Percentiles rank a stretch among this genome's conserved stretches.
phyloP scores from a whole-genome alignment of 2,329 filamentous ascomycete genomes.

The Verticillium nubilum region DNA sequence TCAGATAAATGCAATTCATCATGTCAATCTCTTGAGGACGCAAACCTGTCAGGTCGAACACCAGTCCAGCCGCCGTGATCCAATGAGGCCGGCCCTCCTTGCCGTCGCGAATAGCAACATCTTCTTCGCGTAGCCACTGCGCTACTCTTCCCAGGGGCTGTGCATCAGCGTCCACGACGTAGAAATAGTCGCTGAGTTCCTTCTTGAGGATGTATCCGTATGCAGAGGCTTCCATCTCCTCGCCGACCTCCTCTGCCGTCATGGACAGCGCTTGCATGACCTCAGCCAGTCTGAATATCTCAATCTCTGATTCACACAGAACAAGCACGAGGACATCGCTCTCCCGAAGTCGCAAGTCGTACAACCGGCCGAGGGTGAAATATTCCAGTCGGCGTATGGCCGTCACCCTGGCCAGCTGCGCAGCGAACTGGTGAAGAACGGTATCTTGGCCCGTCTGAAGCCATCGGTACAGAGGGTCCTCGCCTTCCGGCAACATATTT shows the following conservation, averaged over 20 bases:
- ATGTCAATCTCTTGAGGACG: neutral
- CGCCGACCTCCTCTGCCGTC: neutral
- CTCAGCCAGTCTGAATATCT: neutral
- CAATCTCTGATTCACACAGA: neutral
- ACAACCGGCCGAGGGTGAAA: conserved; percentile 3
- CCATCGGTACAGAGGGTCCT: neutral
- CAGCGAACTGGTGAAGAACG: neutral
- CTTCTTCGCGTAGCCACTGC: neutral
- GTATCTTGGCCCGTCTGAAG: neutral
- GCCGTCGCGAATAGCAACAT: conserved; percentile 4
- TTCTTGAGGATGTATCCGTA: neutral
- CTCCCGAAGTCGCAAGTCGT: neutral
- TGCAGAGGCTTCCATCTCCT: neutral
- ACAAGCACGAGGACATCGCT: neutral
- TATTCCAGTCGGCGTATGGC: neutral
- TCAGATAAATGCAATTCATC: neutral
- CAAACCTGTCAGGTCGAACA: conserved; percentile 11
- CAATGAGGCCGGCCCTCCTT: conserved; percentile 1
- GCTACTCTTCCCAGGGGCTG: conserved; percentile 1
- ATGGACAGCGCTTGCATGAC: neutral
- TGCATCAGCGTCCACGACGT: neutral
- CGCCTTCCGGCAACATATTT: neutral
- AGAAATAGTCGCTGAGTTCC: neutral
- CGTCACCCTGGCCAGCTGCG: neutral
- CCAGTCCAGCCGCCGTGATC: neutral